Evolutionary conservation across 495 filamentous ascomycete species (phyloP).

Genomic region (Evernia prunastri): DNA sequence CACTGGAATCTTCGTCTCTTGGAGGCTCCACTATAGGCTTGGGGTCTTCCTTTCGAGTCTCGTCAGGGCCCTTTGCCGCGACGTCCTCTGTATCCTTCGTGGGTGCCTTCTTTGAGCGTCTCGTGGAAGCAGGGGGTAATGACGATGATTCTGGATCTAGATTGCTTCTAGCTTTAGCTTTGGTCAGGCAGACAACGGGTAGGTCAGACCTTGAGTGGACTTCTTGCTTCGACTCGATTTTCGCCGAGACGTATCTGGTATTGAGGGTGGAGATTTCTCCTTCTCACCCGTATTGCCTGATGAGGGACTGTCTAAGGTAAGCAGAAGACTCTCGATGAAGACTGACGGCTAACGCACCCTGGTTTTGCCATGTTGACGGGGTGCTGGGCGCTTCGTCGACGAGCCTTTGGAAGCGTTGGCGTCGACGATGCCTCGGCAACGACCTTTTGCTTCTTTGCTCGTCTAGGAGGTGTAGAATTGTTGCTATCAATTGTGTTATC

Average conservation of each 20-base stretch:
- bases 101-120: constrained; percentile 52
- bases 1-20: constrained; percentile 57
- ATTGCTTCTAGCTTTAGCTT: not conserved
- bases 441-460: constrained; percentile 49
- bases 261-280: constrained; percentile 36
- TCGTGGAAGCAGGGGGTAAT: constrained; percentile 31
- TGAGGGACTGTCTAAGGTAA: constrained; percentile 17
- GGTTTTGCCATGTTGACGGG: constrained; percentile 74
- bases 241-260: constrained; percentile 53
- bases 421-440: constrained; percentile 22
- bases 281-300: constrained; percentile 35
- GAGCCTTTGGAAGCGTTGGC: constrained; percentile 39
- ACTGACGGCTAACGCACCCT: constrained; percentile 49
- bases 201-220: constrained; percentile 32
- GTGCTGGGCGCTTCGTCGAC: constrained; percentile 57
- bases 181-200: not conserved
- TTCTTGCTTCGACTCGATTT: constrained; percentile 64
- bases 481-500: constrained; percentile 38
- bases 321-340: not conserved
- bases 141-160: constrained; percentile 23
- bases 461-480: constrained; percentile 38
- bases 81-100: constrained; percentile 48
- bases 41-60: constrained; percentile 34
- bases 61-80: constrained; percentile 43
- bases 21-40: constrained; percentile 39